A percentile compares a stretch with the other conserved stretches of the same genome.
These are phyloP conservation scores for Sugiyamaella neomexicana DNA, from an alignment of 1,139 yeast genomes.

Conservation along the genomic window DNA sequence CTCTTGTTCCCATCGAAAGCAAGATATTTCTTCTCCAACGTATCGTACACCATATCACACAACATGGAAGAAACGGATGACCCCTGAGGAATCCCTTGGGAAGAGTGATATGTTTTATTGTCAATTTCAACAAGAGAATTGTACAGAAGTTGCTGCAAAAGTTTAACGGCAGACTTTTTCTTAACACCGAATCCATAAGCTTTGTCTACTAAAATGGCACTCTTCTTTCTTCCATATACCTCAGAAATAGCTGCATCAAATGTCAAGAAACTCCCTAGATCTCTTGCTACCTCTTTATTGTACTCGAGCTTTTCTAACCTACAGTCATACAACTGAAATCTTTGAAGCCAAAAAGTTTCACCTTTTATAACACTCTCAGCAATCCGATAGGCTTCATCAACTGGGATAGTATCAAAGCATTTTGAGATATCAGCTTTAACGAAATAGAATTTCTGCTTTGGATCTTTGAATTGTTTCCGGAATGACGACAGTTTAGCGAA, in stretches of 20 bases:
- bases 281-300: background rate
- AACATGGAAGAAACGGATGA: conserved; percentile 72
- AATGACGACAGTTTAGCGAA: conserved; percentile 25
- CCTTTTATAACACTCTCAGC: conserved; percentile 26
- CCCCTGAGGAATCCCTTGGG: conserved; percentile 83
- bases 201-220: conserved; percentile 17
- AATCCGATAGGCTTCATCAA: conserved; percentile 42
- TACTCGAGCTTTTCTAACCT: background rate
- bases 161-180: conserved; percentile 20
- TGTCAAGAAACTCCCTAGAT: background rate
- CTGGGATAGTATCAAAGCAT: conserved; percentile 78
- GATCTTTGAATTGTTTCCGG: conserved; percentile 13
- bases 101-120: conserved; percentile 47
- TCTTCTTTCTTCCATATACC: background rate
- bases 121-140: conserved; percentile 44
- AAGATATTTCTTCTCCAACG: conserved; percentile 53
- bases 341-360: conserved; percentile 16
- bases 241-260: background rate
- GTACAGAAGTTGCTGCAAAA: conserved; percentile 45
- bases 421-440: conserved; percentile 75
- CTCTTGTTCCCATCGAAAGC: conserved; percentile 35
- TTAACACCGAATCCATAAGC: conserved; percentile 6
- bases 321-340: conserved; percentile 7
- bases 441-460: conserved; percentile 43
- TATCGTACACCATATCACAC: conserved; percentile 73